A percentile compares a stretch with the other conserved stretches of the same genome.
Evolutionary conservation across 2,329 filamentous ascomycete genomes (phyloP).

Genomic region (Blastomyces percursus): DNA sequence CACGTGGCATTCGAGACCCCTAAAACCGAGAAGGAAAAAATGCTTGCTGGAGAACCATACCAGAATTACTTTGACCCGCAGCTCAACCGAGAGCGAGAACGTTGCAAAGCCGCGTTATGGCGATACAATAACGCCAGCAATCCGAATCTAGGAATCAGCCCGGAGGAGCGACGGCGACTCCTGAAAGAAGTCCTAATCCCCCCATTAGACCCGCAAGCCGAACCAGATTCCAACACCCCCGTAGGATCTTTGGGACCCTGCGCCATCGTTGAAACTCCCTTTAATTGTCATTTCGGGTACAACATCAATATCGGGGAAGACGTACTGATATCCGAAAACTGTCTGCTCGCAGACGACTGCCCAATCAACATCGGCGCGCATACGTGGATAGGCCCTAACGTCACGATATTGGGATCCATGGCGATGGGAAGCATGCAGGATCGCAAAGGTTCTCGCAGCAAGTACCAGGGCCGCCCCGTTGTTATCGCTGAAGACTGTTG

Average conservation of each 20-base stretch:
- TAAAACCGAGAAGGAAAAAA: slow-evolving; percentile 74
- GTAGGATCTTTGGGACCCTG: slow-evolving; percentile 58
- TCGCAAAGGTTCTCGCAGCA: slow-evolving; percentile 61
- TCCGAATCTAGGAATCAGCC: slow-evolving; percentile 58
- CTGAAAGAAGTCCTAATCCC: slow-evolving; percentile 31
- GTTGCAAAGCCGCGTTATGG: slow-evolving; percentile 70
- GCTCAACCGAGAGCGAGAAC: slow-evolving; percentile 70
- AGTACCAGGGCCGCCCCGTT: slow-evolving; percentile 59
- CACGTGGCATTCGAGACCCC: slow-evolving; percentile 31
- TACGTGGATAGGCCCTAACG: slow-evolving; percentile 63
- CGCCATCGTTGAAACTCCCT: slow-evolving; percentile 73
- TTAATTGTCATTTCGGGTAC: slow-evolving; percentile 90
- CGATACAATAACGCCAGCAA: slow-evolving; percentile 77
- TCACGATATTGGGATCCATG: slow-evolving; percentile 71
- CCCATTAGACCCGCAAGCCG: slow-evolving; percentile 23
- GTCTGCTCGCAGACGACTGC: slow-evolving; percentile 77
- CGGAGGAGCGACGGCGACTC: slow-evolving; percentile 32
- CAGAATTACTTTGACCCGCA: slow-evolving; percentile 61
- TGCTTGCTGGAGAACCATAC: slow-evolving; percentile 71
- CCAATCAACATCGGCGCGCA: slow-evolving; percentile 66
- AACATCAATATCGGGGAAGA: slow-evolving; percentile 83
- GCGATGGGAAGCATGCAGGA: slow-evolving; percentile 61
- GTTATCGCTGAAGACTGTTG: slow-evolving; percentile 63
- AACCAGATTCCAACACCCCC: slow-evolving; percentile 43
- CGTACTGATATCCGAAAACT: slow-evolving; percentile 71